phyloP scores from a whole-genome alignment of 305 asterid genomes.

The Fraxinus floribunda region DNA sequence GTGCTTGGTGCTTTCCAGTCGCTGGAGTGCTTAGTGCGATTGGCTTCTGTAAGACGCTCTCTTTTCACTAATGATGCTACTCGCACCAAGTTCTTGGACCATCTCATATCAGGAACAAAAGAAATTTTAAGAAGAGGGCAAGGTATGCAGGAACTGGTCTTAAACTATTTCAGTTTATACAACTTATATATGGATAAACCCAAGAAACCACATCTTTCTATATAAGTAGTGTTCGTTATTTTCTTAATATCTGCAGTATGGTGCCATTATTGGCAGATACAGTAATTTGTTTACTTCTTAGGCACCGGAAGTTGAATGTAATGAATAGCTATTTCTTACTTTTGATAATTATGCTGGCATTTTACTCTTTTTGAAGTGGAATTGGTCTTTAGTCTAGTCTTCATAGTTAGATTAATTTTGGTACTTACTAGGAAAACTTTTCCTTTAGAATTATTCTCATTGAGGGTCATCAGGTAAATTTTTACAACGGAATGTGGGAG shows the following conservation, averaged over 20 bases:
- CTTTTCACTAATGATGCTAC: conserved; percentile 80
- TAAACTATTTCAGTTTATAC: background rate
- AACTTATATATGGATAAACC: background rate
- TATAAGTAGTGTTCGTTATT: background rate
- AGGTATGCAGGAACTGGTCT: conserved; percentile 49
- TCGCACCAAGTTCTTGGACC: conserved; percentile 87
- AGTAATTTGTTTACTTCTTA: background rate
- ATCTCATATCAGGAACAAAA: conserved; percentile 90
- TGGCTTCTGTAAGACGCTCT: conserved; percentile 96
- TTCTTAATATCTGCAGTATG: background rate
- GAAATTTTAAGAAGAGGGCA: conserved; percentile 86
- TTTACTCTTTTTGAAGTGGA: background rate
- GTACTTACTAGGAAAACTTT: background rate
- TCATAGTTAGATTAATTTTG: background rate
- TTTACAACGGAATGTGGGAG: background rate
- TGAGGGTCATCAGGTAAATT: background rate
- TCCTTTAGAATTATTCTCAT: background rate
- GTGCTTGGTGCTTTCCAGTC: conserved; percentile 46
- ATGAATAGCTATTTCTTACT: background rate
- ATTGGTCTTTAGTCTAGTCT: background rate
- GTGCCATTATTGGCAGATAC: background rate
- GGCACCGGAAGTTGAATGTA: background rate
- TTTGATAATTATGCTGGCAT: background rate
- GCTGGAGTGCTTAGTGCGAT: conserved; percentile 89
- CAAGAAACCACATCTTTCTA: background rate